Conservation (phyloP, 495 filamentous ascomycete species). For the Podospora conica region DNA sequence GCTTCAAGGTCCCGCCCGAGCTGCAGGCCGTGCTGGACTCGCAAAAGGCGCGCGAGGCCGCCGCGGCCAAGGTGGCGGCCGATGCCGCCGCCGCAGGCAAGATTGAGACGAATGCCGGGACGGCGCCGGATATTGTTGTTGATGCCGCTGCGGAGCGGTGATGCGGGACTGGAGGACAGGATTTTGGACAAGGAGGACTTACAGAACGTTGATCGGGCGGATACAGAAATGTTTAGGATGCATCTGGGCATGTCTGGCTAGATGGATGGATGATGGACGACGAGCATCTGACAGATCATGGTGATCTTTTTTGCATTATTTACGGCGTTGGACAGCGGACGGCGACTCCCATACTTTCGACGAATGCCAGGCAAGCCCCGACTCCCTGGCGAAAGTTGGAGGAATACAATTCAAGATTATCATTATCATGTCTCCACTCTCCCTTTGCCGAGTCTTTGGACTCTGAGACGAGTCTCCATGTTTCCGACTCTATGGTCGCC, state of each 20-base stretch:
- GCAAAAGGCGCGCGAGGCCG: slow-evolving; percentile 39
- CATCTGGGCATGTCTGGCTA: background rate
- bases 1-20: slow-evolving; percentile 50
- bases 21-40: slow-evolving; percentile 45
- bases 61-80: slow-evolving; percentile 20
- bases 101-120: slow-evolving; percentile 4
- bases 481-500: background rate
- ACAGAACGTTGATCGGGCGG: background rate
- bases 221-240: background rate
- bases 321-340: slow-evolving; percentile 10
- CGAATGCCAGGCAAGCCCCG: too few relatives aligned
- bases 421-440: background rate
- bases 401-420: background rate
- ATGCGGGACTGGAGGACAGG: background rate
- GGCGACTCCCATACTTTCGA: background rate
- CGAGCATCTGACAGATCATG: background rate
- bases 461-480: too few relatives aligned
- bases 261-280: background rate
- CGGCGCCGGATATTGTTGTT: slow-evolving; percentile 12
- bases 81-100: slow-evolving; percentile 7
- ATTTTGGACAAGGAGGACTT: background rate
- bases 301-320: slow-evolving; percentile 14
- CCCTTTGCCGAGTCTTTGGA: too few relatives aligned
- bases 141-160: slow-evolving; percentile 13
- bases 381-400: background rate